These are phyloP conservation scores for Populus hybrid DNA, from an alignment of 441 rosid genomes.

Conservation along the genomic window DNA sequence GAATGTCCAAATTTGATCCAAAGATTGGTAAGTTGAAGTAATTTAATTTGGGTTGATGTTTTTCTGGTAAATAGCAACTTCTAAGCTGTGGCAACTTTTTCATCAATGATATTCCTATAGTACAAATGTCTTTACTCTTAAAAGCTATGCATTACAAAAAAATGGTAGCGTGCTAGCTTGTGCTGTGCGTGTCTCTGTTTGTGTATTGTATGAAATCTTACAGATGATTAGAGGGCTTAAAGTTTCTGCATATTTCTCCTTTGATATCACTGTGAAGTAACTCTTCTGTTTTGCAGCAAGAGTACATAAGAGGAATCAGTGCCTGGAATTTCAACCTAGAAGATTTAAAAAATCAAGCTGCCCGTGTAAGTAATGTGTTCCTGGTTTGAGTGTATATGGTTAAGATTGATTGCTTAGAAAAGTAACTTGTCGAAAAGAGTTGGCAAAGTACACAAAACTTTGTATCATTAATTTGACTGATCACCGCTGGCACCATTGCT, in stretches of 20 bases:
- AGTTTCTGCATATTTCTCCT: constrained; percentile 7
- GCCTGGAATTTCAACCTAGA: constrained; percentile 99
- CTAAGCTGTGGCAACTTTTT: background rate
- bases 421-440: background rate
- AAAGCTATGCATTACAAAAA: background rate
- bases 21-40: background rate
- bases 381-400: constrained; percentile 8
- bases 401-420: background rate
- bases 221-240: background rate
- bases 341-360: constrained; percentile 93
- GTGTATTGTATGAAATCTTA: background rate
- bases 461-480: background rate
- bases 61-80: constrained; percentile 3
- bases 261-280: constrained; percentile 12
- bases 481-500: constrained; percentile 15
- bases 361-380: constrained; percentile 56
- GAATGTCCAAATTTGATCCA: background rate
- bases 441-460: background rate
- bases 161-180: background rate
- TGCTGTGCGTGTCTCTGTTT: background rate
- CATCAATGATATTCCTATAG: background rate
- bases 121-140: background rate
- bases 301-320: constrained; percentile 93
- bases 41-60: background rate
- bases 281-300: constrained; percentile 64